These are phyloP conservation scores for Lachancea nothofagi DNA, from an alignment of 805 yeast genomes.

Conservation along the genomic window DNA sequence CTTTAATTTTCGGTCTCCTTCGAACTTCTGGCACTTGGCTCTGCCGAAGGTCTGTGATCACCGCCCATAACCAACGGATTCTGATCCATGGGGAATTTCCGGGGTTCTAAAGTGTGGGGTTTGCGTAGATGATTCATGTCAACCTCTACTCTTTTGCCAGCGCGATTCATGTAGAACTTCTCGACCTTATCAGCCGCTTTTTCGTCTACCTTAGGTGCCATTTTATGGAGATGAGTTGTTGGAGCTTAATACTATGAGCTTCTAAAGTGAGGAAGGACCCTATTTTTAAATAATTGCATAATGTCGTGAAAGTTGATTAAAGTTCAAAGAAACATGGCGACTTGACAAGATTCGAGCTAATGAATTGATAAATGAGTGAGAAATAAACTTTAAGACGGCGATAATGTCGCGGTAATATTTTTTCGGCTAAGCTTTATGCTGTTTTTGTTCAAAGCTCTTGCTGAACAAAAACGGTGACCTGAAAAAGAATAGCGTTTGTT, in stretches of 20 bases:
- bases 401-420: too few species aligned
- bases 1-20: neutral
- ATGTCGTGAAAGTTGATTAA: too few species aligned
- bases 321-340: too few species aligned
- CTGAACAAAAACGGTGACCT: too few species aligned
- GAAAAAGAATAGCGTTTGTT: too few species aligned
- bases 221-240: neutral
- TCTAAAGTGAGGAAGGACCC: too few species aligned
- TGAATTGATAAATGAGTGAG: too few species aligned
- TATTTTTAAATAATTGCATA: too few species aligned
- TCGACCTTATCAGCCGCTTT: neutral
- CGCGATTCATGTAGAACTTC: constrained; percentile 18
- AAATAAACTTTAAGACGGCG: too few species aligned
- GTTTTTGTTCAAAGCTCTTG: too few species aligned
- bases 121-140: constrained; percentile 19
- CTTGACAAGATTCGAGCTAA: too few species aligned
- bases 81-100: neutral
- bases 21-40: neutral
- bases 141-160: constrained; percentile 20
- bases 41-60: constrained; percentile 23
- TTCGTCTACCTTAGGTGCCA: neutral
- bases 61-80: constrained; percentile 17
- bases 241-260: neutral
- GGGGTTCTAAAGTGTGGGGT: constrained; percentile 22
- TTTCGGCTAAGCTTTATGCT: too few species aligned